Evolutionary conservation across 176 grass and related monocot genomes (phyloP).

Genomic region (Oropetium thomaeum): DNA sequence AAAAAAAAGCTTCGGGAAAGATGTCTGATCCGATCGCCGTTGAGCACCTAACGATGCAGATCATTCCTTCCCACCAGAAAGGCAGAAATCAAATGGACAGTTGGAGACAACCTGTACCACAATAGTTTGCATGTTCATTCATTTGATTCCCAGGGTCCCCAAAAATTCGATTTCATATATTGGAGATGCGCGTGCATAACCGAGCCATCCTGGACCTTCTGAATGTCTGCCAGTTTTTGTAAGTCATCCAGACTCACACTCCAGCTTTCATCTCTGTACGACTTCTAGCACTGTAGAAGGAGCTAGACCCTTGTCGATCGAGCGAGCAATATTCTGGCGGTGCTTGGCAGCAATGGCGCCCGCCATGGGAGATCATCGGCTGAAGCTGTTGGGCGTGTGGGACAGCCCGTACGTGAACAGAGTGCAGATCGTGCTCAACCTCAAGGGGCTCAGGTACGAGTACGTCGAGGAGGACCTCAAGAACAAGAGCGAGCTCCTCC

Average conservation of each 20-base stretch:
- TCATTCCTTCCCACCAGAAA: not conserved
- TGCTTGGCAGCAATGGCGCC: not conserved
- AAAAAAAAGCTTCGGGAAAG: not conserved
- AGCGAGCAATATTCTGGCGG: not conserved
- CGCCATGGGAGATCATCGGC: not conserved
- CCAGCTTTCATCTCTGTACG: not conserved
- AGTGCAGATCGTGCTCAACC: slow-evolving; percentile 45
- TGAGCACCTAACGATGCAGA: not conserved
- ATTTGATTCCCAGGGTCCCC: not conserved
- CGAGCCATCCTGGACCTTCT: not conserved
- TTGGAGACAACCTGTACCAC: not conserved
- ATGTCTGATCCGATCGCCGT: not conserved
- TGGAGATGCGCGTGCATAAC: not conserved
- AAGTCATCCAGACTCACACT: not conserved
- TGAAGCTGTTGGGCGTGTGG: slow-evolving; percentile 49
- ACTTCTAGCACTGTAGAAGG: not conserved
- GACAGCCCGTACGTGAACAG: slow-evolving; percentile 39
- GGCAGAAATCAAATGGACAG: too few relatives aligned
- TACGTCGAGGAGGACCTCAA: slow-evolving; percentile 47
- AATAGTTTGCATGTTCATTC: slow-evolving; percentile 11
- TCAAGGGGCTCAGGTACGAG: slow-evolving; percentile 59
- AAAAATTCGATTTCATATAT: not conserved
- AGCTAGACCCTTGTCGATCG: not conserved
- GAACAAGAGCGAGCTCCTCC: slow-evolving; percentile 54
- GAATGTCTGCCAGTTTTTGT: not conserved